These are phyloP conservation scores for Candida insectalens DNA, from an alignment of 805 yeast genomes.

Conservation along the genomic window DNA sequence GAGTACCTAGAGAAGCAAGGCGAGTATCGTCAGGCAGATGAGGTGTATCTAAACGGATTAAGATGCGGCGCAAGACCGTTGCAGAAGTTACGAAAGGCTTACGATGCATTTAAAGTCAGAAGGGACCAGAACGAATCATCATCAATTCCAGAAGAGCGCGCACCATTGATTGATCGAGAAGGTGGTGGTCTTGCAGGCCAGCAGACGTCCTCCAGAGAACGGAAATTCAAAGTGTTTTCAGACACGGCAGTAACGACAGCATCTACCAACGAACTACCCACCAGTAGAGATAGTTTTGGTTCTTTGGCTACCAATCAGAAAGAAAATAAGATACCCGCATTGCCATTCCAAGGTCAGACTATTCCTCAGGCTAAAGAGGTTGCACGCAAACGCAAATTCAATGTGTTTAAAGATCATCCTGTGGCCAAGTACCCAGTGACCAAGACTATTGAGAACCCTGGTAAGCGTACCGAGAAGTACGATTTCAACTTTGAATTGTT, in stretches of 20 bases:
- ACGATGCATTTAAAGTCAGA: conserved; percentile 34
- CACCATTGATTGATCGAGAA: conserved; percentile 8
- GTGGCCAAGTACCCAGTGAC: conserved; percentile 29
- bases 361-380: conserved; percentile 40
- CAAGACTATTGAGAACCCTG: conserved; percentile 43
- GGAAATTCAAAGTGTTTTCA: conserved; percentile 12
- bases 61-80: conserved; percentile 57
- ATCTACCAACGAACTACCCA: conserved; percentile 7
- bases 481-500: conserved; percentile 52
- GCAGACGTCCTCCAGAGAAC: conserved; percentile 8
- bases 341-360: conserved; percentile 5
- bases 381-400: conserved; percentile 2
- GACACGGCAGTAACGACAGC: conserved; percentile 6
- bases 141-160: conserved; percentile 1
- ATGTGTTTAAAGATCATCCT: conserved; percentile 31
- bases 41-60: conserved; percentile 51
- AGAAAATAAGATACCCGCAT: conserved; percentile 40
- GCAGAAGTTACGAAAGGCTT: conserved; percentile 32
- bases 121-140: conserved; percentile 11
- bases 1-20: conserved; percentile 43
- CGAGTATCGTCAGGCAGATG: conserved; percentile 43
- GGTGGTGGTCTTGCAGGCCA: conserved; percentile 15
- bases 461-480: conserved; percentile 51
- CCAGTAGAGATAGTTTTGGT: conserved; percentile 41
- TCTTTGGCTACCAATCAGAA: conserved; percentile 41